These are phyloP conservation scores for Kalmusia sp. DNA, from an alignment of 2,329 filamentous ascomycete species.

Conservation along the genomic window DNA sequence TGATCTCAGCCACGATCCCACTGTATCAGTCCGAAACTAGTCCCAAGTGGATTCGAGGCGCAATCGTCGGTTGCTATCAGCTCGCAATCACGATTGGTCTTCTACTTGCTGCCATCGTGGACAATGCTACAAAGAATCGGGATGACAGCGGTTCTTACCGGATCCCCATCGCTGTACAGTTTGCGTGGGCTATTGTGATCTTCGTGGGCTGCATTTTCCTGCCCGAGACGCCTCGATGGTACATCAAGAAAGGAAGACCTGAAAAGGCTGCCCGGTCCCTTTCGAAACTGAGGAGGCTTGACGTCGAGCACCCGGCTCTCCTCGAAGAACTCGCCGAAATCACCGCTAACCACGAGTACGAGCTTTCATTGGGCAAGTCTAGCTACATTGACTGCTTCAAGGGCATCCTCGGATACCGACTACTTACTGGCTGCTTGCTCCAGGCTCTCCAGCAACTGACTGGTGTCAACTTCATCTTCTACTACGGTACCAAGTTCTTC, in stretches of 20 bases:
- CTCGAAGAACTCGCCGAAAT: slow-evolving; percentile 68
- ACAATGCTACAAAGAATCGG: slow-evolving; percentile 67
- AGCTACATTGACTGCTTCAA: slow-evolving; percentile 55
- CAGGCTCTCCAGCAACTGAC: slow-evolving; percentile 82
- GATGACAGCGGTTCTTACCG: slow-evolving; percentile 71
- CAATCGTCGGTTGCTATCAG: slow-evolving; percentile 74
- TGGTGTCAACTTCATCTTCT: slow-evolving; percentile 54
- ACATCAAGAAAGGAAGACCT: slow-evolving; percentile 68
- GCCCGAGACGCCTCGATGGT: slow-evolving; percentile 78
- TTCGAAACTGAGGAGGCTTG: slow-evolving; percentile 67
- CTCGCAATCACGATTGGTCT: slow-evolving; percentile 75
- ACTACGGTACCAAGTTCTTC: slow-evolving; percentile 52
- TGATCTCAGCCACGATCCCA: slow-evolving; percentile 58
- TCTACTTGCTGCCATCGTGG: slow-evolving; percentile 69
- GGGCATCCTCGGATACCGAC: slow-evolving; percentile 64
- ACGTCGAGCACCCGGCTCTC: slow-evolving; percentile 65
- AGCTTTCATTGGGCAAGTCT: slow-evolving; percentile 64
- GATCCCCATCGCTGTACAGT: slow-evolving; percentile 77
- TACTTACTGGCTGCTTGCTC: slow-evolving; percentile 74
- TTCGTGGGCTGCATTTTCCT: slow-evolving; percentile 67
- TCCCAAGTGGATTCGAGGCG: slow-evolving; percentile 76
- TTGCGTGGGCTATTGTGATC: slow-evolving; percentile 75
- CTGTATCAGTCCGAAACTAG: slow-evolving; percentile 77
- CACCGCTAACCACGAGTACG: slow-evolving; percentile 76
- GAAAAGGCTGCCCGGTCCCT: slow-evolving; percentile 71